Conservation (phyloP, 148 eudicot genomes). For the Rhododendron mucronatum region DNA sequence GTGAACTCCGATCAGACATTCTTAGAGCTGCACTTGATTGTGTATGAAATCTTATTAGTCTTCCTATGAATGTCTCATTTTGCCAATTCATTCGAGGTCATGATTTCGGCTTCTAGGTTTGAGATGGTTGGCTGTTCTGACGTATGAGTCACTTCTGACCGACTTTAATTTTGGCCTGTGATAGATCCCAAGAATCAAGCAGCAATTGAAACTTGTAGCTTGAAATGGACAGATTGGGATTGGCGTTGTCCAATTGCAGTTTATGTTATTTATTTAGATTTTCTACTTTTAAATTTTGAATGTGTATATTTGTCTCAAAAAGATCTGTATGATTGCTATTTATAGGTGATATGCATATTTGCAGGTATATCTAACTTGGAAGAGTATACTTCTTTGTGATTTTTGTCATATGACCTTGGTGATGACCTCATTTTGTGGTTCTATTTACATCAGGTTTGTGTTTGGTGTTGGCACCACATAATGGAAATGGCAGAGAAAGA, state of each 20-base stretch:
- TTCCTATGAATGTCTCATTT: background rate
- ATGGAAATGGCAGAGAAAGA: slow-evolving; percentile 71
- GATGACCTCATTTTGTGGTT: background rate
- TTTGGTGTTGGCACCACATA: slow-evolving; percentile 71
- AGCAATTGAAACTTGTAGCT: background rate
- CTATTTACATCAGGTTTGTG: slow-evolving; percentile 36
- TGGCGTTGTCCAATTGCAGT: background rate
- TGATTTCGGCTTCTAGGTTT: background rate
- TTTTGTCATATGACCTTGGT: background rate
- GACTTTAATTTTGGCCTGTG: background rate
- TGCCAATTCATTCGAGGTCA: background rate
- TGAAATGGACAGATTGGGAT: background rate
- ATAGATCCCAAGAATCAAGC: background rate
- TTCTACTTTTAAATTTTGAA: background rate
- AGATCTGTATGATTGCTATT: background rate
- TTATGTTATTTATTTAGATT: background rate
- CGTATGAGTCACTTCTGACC: background rate
- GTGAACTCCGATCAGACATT: background rate
- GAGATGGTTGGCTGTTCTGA: background rate
- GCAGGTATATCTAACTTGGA: background rate
- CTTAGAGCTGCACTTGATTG: background rate
- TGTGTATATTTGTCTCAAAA: background rate
- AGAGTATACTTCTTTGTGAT: background rate
- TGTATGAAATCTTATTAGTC: background rate
- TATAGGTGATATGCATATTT: background rate